phyloP scores from a whole-genome alignment of 208 protist genomes.

The Trypanosoma mega region DNA sequence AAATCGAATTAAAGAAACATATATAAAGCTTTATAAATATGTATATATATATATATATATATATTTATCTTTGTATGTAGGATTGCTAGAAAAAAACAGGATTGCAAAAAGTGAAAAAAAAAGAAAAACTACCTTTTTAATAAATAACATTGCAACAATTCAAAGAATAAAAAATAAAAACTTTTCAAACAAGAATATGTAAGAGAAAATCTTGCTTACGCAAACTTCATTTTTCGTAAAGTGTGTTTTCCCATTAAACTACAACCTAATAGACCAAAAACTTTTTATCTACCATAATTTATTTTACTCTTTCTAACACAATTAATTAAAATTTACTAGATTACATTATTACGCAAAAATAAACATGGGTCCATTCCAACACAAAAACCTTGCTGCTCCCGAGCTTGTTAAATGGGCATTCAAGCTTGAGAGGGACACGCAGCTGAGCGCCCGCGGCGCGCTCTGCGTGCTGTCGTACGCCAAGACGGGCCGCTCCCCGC shows the following conservation, averaged over 20 bases:
- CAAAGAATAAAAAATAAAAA: too few relatives aligned
- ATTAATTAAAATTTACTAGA: not conserved
- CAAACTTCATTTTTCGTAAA: too few relatives aligned
- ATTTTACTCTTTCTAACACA: too few relatives aligned
- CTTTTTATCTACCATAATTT: not conserved
- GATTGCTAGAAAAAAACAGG: not conserved
- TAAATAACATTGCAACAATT: too few relatives aligned
- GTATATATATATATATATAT: too few relatives aligned
- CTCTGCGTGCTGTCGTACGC: constrained; percentile 81
- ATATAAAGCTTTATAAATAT: too few relatives aligned
- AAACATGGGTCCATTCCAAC: constrained; percentile 28
- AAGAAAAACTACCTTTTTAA: too few relatives aligned
- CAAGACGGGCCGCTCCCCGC: constrained; percentile 92
- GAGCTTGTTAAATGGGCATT: constrained; percentile 61
- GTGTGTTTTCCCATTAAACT: too few relatives aligned
- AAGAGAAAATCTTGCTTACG: too few relatives aligned
- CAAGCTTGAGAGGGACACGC: constrained; percentile 67
- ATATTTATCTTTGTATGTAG: not conserved
- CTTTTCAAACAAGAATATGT: too few relatives aligned
- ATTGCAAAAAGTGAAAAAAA: not conserved
- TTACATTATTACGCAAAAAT: not conserved
- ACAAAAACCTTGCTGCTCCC: constrained; percentile 51
- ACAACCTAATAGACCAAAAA: too few relatives aligned
- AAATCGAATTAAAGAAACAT: too few relatives aligned
- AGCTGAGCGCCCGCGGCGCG: constrained; percentile 84